Percentiles rank a stretch among this genome's conserved stretches.
phyloP scores from a whole-genome alignment of 139 green algal genomes.

The Nannochloris sp. region DNA sequence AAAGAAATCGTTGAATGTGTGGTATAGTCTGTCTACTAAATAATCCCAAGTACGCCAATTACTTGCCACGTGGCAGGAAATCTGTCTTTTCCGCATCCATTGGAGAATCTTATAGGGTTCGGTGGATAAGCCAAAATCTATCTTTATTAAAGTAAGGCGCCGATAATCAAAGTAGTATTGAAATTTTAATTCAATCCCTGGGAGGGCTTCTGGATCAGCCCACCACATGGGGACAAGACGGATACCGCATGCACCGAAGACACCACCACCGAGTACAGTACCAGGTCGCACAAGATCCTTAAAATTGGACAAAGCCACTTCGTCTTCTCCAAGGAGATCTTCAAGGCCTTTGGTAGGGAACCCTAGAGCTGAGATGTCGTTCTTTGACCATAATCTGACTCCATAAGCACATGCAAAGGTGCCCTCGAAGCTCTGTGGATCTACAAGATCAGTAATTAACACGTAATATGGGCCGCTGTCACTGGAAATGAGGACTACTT shows the following conservation, averaged over 20 bases:
- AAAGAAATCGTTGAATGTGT: background rate
- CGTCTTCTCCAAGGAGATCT: background rate
- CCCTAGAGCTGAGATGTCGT: background rate
- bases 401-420: background rate
- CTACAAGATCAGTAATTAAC: background rate
- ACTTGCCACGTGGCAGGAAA: background rate
- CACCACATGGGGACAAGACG: background rate
- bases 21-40: background rate
- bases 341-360: background rate
- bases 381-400: background rate
- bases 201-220: background rate
- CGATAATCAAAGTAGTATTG: background rate
- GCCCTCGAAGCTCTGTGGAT: background rate
- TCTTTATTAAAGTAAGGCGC: background rate
- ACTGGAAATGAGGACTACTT: no score
- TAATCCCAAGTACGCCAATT: background rate
- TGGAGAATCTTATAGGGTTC: background rate
- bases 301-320: background rate
- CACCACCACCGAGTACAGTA: background rate
- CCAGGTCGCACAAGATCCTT: background rate
- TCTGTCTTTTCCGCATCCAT: background rate
- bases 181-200: background rate
- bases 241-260: no score
- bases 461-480: background rate
- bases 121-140: background rate